Conservation (phyloP, 2,329 filamentous ascomycete species). For the Delphinella strobiligena region DNA sequence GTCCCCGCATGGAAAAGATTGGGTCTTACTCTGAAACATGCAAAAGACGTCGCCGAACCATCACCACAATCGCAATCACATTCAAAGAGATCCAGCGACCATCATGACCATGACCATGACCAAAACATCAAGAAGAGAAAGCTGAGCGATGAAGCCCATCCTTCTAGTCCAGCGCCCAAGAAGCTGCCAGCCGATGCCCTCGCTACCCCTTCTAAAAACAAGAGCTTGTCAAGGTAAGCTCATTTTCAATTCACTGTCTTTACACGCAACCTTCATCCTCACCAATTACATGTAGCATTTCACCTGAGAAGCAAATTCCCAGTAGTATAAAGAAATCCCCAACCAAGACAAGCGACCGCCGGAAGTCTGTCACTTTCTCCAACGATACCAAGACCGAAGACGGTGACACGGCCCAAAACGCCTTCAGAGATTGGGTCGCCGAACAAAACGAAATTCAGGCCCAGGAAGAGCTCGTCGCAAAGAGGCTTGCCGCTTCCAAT, state of each 20-base stretch:
- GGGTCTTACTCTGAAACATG: constrained; percentile 47
- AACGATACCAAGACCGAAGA: constrained; percentile 49
- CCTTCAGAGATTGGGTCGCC: constrained; percentile 40
- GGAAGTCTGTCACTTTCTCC: constrained; percentile 54
- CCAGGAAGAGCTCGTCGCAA: too few species aligned
- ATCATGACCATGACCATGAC: background rate
- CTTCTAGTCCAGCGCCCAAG: too few species aligned
- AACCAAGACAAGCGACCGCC: constrained; percentile 17
- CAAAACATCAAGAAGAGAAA: background rate
- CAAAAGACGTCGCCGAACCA: constrained; percentile 21
- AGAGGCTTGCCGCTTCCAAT: too few species aligned
- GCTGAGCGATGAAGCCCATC: too few species aligned
- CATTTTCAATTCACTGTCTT: background rate
- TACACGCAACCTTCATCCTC: background rate
- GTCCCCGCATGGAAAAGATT: constrained; percentile 50
- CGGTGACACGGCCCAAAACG: constrained; percentile 39
- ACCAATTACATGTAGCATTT: background rate
- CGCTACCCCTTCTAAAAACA: too few species aligned
- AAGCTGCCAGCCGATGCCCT: too few species aligned
- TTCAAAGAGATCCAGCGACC: background rate
- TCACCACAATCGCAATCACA: constrained; percentile 1
- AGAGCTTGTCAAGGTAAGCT: background rate
- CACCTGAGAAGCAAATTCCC: constrained; percentile 5
- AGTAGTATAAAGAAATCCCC: constrained; percentile 1
- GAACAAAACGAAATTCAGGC: constrained; percentile 18